Conservation (phyloP, 2,329 filamentous ascomycete species). For the Nectriaceae sp. region DNA sequence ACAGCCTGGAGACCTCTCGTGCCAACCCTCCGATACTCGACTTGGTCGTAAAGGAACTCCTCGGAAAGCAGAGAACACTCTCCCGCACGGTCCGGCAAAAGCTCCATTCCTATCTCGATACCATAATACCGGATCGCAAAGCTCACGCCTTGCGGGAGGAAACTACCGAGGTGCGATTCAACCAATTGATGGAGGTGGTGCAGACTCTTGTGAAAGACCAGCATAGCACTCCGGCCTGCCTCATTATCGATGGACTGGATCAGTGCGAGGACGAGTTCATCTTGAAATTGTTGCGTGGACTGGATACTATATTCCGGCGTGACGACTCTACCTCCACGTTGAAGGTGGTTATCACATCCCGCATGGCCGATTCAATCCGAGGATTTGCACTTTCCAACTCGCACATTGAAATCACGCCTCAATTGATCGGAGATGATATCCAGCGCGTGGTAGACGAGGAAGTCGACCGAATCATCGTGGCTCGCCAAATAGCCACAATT, state of each 20-base stretch:
- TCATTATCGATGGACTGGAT: conserved; percentile 23
- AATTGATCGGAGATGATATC: conserved; percentile 15
- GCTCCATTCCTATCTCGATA: conserved; percentile 12
- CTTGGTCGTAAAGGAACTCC: conserved; percentile 13
- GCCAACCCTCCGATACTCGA: conserved; percentile 21
- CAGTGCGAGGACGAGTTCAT: conserved; percentile 18
- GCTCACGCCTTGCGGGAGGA: conserved; percentile 1
- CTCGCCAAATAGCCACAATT: conserved; percentile 19
- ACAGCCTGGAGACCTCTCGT: conserved; percentile 20
- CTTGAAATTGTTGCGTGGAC: conserved; percentile 11
- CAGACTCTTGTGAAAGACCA: conserved; percentile 7
- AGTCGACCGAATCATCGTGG: conserved; percentile 18
- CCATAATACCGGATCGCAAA: conserved; percentile 7
- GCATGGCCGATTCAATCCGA: conserved; percentile 18
- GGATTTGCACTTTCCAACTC: conserved; percentile 16
- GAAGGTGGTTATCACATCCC: conserved; percentile 13
- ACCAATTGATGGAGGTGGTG: conserved; percentile 20
- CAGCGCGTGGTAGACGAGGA: conserved; percentile 21
- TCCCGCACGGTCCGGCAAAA: conserved; percentile 10
- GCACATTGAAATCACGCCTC: conserved; percentile 16
- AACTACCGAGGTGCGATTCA: conserved; percentile 9
- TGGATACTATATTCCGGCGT: conserved; percentile 17
- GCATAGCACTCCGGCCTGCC: conserved; percentile 9
- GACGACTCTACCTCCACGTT: conserved; percentile 6
- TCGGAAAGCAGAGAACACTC: conserved; percentile 14